These are phyloP conservation scores for Fusarium agapanthi DNA, from an alignment of 2,329 filamentous ascomycete genomes.

Conservation along the genomic window DNA sequence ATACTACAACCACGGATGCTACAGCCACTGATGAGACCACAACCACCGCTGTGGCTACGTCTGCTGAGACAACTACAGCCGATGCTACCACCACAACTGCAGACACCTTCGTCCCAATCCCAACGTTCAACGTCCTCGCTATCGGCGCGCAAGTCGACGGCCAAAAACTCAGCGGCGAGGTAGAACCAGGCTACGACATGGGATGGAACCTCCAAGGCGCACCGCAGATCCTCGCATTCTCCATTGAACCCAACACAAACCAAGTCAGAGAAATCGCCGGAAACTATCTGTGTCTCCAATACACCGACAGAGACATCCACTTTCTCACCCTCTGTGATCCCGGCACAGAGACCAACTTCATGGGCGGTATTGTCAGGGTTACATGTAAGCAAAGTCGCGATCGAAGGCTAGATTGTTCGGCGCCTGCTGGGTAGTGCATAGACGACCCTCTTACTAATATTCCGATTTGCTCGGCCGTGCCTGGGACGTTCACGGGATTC, in stretches of 20 bases:
- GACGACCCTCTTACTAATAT: background rate
- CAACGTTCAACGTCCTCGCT: background rate
- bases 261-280: background rate
- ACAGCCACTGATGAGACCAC: background rate
- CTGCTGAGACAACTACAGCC: background rate
- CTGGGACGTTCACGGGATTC: background rate
- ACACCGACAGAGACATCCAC: background rate
- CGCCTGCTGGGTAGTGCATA: background rate
- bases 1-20: background rate
- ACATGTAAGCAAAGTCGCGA: background rate
- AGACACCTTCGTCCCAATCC: background rate
- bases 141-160: background rate
- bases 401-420: background rate
- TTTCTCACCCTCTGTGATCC: background rate
- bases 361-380: background rate
- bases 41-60: rapidly evolving
- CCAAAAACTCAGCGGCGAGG: background rate
- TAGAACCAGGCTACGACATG: background rate
- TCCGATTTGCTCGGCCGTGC: background rate
- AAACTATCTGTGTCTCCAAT: background rate
- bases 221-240: background rate
- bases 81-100: background rate
- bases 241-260: background rate
- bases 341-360: background rate
- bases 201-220: background rate